Conservation (phyloP, 495 filamentous ascomycete species). For the Aspergillus hancockii region DNA sequence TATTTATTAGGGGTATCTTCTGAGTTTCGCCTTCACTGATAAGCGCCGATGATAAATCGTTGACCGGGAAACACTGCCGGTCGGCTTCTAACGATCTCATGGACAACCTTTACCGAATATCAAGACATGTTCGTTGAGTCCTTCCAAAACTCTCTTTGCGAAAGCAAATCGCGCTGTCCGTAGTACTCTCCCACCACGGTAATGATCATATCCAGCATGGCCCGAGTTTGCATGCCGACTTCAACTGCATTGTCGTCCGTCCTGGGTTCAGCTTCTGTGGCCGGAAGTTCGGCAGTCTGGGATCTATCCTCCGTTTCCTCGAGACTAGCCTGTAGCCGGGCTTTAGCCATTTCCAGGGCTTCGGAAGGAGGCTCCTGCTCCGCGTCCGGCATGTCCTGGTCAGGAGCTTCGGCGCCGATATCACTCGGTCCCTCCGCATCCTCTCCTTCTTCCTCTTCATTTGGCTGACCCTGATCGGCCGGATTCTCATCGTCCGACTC, state of each 20-base stretch:
- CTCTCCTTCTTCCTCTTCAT: conserved; percentile 18
- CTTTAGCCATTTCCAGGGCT: conserved; percentile 59
- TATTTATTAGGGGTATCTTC: background rate
- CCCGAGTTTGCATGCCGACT: conserved; percentile 33
- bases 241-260: conserved; percentile 16
- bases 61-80: background rate
- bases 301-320: conserved; percentile 21
- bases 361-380: conserved; percentile 22
- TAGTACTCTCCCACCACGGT: conserved; percentile 87
- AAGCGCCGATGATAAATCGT: background rate
- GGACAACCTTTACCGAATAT: background rate
- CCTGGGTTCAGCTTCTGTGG: conserved; percentile 1
- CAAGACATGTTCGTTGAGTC: background rate
- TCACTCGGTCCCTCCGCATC: conserved; percentile 9
- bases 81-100: background rate
- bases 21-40: background rate
- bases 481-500: conserved; percentile 18
- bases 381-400: conserved; percentile 27
- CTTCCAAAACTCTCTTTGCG: conserved; percentile 59
- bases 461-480: conserved; percentile 2
- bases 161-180: conserved; percentile 84
- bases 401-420: conserved; percentile 16
- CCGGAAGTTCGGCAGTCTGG: background rate
- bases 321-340: conserved; percentile 54
- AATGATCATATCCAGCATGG: conserved; percentile 86